A percentile compares a stretch with the other conserved stretches of the same genome.
Conservation (phyloP, 2,329 filamentous ascomycete species). For the Anisogramma anomala region DNA sequence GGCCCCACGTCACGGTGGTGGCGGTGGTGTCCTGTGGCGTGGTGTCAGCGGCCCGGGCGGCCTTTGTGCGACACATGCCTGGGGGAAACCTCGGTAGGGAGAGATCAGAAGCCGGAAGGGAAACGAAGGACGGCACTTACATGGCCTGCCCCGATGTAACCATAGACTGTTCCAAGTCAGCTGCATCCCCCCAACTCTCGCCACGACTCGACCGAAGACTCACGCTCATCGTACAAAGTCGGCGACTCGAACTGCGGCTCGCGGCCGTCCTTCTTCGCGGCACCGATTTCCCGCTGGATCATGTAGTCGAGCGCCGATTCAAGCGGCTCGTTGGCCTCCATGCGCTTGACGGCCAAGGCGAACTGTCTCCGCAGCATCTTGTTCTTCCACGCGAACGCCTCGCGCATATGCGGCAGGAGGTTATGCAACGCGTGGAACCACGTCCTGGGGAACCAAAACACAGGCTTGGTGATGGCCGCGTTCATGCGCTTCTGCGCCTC, state of each 20-base stretch:
- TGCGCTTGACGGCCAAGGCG: background rate
- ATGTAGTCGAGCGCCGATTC: conserved; percentile 22
- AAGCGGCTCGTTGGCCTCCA: background rate
- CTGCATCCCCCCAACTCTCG: background rate
- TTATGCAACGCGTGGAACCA: background rate
- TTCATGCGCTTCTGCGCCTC: conserved; percentile 1
- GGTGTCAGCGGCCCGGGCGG: no score
- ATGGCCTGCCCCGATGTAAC: conserved; percentile 14
- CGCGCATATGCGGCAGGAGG: background rate
- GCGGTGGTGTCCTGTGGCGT: conserved; percentile 18
- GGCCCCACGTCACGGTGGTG: conserved; percentile 16
- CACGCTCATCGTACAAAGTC: conserved; percentile 23
- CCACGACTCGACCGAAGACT: background rate
- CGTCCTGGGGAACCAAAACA: background rate
- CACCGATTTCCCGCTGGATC: conserved; percentile 22
- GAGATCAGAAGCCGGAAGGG: no score
- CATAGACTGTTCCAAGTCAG: conserved; percentile 1
- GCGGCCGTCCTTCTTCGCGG: conserved; percentile 22
- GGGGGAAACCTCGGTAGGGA: no score
- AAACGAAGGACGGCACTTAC: no score
- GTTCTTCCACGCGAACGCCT: background rate
- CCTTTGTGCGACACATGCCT: no score
- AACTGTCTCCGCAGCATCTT: background rate
- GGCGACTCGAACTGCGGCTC: conserved; percentile 21
- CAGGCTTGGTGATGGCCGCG: background rate